Evolutionary conservation across 768 basidiomycete genomes (phyloP).

Genomic region (Collybiopsis luxurians): DNA sequence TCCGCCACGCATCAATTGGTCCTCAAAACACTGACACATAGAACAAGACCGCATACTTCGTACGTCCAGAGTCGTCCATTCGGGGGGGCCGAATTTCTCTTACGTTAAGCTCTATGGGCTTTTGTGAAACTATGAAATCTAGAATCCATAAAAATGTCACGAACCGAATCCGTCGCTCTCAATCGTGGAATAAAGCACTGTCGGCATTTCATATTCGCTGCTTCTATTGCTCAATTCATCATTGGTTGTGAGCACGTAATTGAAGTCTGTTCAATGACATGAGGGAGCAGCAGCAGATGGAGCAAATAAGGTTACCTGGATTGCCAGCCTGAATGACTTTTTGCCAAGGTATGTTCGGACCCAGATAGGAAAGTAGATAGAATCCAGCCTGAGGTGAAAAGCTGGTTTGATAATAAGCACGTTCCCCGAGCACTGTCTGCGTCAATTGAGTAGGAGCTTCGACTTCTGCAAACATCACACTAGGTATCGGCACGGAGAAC

Average conservation of each 20-base stretch:
- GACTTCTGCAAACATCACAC: constrained; percentile 30
- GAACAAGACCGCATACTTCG: constrained; percentile 94
- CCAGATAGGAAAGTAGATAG: constrained; percentile 76
- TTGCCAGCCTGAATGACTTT: constrained; percentile 59
- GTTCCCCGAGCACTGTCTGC: constrained; percentile 34
- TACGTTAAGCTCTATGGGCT: constrained; percentile 73
- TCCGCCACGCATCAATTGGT: neutral
- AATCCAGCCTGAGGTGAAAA: constrained; percentile 89
- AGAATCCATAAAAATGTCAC: constrained; percentile 17
- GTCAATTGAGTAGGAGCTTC: constrained; percentile 48
- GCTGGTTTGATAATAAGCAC: constrained; percentile 55
- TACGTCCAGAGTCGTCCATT: constrained; percentile 94
- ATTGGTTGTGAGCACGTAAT: constrained; percentile 72
- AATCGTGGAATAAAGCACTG: constrained; percentile 67
- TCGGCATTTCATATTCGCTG: constrained; percentile 67
- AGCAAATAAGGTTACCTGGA: constrained; percentile 26
- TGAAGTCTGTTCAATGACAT: constrained; percentile 43
- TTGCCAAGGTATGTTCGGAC: constrained; percentile 88
- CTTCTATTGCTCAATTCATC: constrained; percentile 60
- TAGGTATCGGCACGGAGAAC: constrained; percentile 75
- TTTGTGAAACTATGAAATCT: neutral
- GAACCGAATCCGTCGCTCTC: constrained; percentile 79
- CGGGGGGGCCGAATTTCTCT: constrained; percentile 87
- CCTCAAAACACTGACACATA: constrained; percentile 52
- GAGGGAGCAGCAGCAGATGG: neutral